Base-by-base conservation (phyloP, 2,329 filamentous ascomycete species). In the Scorias spongiosa region DNA sequence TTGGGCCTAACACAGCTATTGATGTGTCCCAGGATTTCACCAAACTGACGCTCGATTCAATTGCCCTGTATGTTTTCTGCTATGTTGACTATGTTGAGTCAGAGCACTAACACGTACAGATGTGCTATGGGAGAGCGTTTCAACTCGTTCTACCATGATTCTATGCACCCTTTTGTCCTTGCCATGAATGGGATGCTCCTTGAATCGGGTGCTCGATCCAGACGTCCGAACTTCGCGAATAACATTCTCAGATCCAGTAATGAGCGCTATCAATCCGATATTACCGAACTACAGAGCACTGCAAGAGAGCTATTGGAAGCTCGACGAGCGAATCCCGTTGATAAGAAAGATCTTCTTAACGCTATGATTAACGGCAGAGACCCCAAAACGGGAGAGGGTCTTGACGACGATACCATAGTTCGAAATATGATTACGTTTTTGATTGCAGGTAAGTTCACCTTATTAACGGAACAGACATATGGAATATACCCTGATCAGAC, bases 341-440 rank as follows among this genome's bases (percentile, higher is more conserved):
- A 49, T 29, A 47, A 44, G 28, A 47, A 44, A 17, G 80, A 84
- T 51, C 51, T 82, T 26, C 67, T 84, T 8, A 67, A 76, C 42
- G 70, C 72, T 2, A 65, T 84, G 56, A 57, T 84, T 46, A 68
- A 71, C 44, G 70, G 65, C 10, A 69, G 66, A 36, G 80, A 84
- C 49, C 72, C 75, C 0, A 69, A 79, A 54, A 81, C 78, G 0
- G 76, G 75, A 26, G 65, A 69, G 46, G 62, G 61, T 2, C 65
- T 84, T 49, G 70, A 63, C 4, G 72, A 81, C 4, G 71, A 72
- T 9, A 73, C 75, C 46, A 70, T 82, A 41, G 69, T 80, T 40
- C 76, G 82, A 58, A 80, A 84, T 57, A 76, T 84, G 50, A 74
- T 82, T 43, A 72, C 73, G 2, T 81, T 84, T 66, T 71, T 81